A percentile compares a stretch with the other conserved stretches of the same genome.
Conservation (phyloP, 163 green algal genomes). For the Volvox carteri region DNA sequence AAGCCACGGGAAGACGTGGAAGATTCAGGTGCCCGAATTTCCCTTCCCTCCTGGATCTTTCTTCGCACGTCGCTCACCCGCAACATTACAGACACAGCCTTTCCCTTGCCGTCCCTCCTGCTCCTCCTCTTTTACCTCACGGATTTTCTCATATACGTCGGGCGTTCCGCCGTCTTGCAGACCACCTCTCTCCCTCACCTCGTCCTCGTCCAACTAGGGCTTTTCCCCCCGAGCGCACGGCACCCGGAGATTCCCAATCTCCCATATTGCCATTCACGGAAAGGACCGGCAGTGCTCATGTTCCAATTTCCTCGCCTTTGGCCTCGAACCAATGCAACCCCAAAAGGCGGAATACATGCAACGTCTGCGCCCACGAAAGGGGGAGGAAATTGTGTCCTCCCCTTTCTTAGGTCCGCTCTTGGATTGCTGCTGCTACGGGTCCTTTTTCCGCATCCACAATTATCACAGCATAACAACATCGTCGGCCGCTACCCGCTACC, state of each 20-base stretch:
- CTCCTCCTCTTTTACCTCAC: background rate
- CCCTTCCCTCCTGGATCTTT: background rate
- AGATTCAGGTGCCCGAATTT: constrained; percentile 53
- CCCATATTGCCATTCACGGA: too few species aligned
- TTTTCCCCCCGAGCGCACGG: background rate
- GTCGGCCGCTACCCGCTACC: background rate
- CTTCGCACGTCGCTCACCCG: background rate
- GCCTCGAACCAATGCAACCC: too few species aligned
- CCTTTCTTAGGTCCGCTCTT: too few species aligned
- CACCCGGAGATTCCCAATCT: too few species aligned
- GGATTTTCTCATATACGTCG: too few species aligned
- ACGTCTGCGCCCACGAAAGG: too few species aligned
- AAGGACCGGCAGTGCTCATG: too few species aligned
- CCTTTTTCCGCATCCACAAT: background rate
- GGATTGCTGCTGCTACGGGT: background rate
- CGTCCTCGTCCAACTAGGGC: background rate
- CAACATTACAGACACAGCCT: background rate
- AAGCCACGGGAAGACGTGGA: constrained; percentile 58
- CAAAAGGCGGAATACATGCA: too few species aligned
- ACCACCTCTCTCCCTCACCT: background rate
- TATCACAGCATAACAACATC: background rate
- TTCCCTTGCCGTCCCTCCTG: background rate
- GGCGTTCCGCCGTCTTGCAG: too few species aligned
- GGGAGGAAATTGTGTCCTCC: too few species aligned
- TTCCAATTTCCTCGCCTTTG: too few species aligned